phyloP scores from a whole-genome alignment of 1,139 yeast genomes.

The Blastobotrys proliferans region DNA sequence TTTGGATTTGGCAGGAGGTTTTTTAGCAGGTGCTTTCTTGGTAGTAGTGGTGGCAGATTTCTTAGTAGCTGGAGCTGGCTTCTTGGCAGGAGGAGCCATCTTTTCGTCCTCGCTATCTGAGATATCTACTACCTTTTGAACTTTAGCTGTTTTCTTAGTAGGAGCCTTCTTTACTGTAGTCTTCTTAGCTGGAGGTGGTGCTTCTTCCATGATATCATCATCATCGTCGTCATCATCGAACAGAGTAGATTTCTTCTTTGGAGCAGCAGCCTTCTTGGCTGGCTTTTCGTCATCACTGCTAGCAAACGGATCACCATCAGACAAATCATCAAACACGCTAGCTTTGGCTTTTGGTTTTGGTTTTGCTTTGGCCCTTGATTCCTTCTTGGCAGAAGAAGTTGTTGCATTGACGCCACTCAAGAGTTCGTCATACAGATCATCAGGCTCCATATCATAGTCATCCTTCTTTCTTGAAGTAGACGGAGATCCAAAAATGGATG shows the following conservation, averaged over 20 bases:
- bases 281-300: neutral
- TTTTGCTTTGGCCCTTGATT: neutral
- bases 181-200: slow-evolving; percentile 9
- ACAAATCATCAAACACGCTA: slow-evolving; percentile 10
- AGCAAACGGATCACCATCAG: slow-evolving; percentile 11
- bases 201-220: neutral
- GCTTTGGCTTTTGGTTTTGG: neutral
- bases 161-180: slow-evolving; percentile 9
- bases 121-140: slow-evolving; percentile 1
- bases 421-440: slow-evolving; percentile 29
- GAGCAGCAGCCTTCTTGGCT: slow-evolving; percentile 2
- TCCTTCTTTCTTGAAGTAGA: slow-evolving; percentile 21
- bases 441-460: slow-evolving; percentile 29
- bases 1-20: slow-evolving; percentile 17
- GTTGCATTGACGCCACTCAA: slow-evolving; percentile 3
- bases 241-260: slow-evolving; percentile 2
- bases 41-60: too few species aligned
- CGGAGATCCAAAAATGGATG: slow-evolving; percentile 31
- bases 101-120: slow-evolving; percentile 1
- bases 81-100: slow-evolving; percentile 8
- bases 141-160: slow-evolving; percentile 8
- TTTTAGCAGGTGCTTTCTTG: slow-evolving; percentile 12
- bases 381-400: slow-evolving; percentile 7
- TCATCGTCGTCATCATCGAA: neutral
- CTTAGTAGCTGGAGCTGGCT: too few species aligned